Evolutionary conservation across 108 stramenopile species (phyloP), one percentile per base, ranked within the genome.

Genomic region (Parietichytrium sp.): DNA sequence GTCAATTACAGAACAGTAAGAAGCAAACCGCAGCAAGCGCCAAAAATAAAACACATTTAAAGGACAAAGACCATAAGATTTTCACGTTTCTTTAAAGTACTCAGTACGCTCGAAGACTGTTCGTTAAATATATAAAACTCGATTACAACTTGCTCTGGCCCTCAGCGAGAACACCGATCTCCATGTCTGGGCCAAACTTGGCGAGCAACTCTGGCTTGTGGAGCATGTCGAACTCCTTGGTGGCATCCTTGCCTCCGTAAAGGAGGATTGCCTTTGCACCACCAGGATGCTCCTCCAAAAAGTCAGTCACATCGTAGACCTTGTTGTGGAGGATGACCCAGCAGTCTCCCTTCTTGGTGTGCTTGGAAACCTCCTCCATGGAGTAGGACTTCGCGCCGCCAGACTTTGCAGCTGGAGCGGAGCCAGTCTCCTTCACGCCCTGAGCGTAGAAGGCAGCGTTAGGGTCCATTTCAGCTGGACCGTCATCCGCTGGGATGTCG

Each of bases 301-400:
- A 91, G 72, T 85, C 82, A 20, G 90, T 89, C 26, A 91, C 84
- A 61, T 91, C 90, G 79, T 89, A 91, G 47, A 91, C 72, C 42
- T 89, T 89, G 8, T 87, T 89, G 29, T 53, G 29, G 3, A 51
- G 50, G 7, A 80, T 51, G 26, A 80, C 50, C 80, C 80, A 80
- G 52, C 80, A 80, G 52, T 53, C 52, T 33, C 54, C 80, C 31
- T 18, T 52, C 25, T 20, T 36, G 52, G n/a, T 53, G 80, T 80
- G 80, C 51, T 52, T 80, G 36, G 52, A 12, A 8, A 80, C 36
- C 52, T 80, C 80, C 7, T 80, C 80, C 80, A 52, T 53, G 29
- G 38, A 78, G 29, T 33, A 53, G 3, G 61, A n/a, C 61, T 72
- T 31, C 16, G 61, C 8, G 27, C 29, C 18, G 25, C 15, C 54